Base-by-base conservation (phyloP, 169 alveolate genomes). In the Theileria annulata region DNA sequence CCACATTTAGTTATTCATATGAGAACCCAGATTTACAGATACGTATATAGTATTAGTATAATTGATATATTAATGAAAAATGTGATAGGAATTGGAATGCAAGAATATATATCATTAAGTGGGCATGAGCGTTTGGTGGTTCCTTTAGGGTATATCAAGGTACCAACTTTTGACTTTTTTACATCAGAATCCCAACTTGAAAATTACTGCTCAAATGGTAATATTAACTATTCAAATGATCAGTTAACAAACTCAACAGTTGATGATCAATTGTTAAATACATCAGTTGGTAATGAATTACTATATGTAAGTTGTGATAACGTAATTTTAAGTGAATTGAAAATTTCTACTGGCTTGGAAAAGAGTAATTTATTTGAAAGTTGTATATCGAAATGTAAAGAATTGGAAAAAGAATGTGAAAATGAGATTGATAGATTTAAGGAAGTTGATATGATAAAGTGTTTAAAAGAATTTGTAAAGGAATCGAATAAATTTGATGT, bases 201-300 rank as follows among this genome's bases (percentile, higher is more conserved):
- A 35, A 76, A 77, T 42, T 84, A 31, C 33, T 84, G 90, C 42
- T 75, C 90, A 17, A 71, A 74, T 2, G 90, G 90, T 21, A 67
- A 31, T 17, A 12, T 35, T n/a, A 63, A 71, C 28, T n/a, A 70
- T 31, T 19, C 13, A 9, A 60, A n/a, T n/a, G n/a, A n/a, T n/a
- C n/a, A n/a, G n/a, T n/a, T n/a, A n/a, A n/a, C n/a, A n/a, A n/a
- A n/a, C n/a, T n/a, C n/a, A n/a, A n/a, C n/a, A n/a, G n/a, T n/a
- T n/a, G n/a, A n/a, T n/a, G n/a, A n/a, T n/a, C n/a, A n/a, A n/a
- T n/a, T n/a, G n/a, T n/a, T n/a, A n/a, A n/a, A n/a, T n/a, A n/a
- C n/a, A n/a, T n/a, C 42, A 60, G 30, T 72, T 3, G 30, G n/a
- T n/a, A 69, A 84, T 15, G 54, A 72, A 17, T 37, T 73, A 2